Conservation (phyloP, 352 stramenopile genomes). For the Phytopythium helicoides region DNA sequence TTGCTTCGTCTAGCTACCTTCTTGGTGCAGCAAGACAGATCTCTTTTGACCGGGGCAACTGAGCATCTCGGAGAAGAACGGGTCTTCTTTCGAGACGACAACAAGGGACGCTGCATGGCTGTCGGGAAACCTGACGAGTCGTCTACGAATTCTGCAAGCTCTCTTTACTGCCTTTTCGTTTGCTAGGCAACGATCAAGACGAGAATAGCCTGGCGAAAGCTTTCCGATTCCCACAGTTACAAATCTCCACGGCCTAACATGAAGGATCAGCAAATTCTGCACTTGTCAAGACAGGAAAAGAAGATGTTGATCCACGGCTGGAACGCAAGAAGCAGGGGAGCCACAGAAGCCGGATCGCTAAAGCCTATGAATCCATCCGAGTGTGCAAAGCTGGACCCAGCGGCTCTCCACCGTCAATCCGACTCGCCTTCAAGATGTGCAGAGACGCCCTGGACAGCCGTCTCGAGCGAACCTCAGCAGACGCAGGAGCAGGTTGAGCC, state of each 20-base stretch:
- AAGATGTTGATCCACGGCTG: conserved; percentile 30
- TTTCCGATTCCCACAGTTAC: too few relatives aligned
- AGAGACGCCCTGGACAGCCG: not conserved
- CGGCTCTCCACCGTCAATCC: not conserved
- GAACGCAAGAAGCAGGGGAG: conserved; percentile 11
- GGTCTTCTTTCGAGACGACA: too few relatives aligned
- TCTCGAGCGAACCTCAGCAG: not conserved
- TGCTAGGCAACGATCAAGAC: too few relatives aligned
- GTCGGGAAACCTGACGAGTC: too few relatives aligned
- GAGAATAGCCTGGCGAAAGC: conserved; percentile 1
- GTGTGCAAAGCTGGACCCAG: not conserved
- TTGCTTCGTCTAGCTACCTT: too few relatives aligned
- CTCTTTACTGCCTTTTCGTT: too few relatives aligned
- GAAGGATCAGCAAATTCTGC: conserved; percentile 19
- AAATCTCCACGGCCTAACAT: too few relatives aligned
- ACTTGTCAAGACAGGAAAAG: conserved; percentile 30
- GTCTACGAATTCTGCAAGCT: too few relatives aligned
- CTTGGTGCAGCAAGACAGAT: too few relatives aligned
- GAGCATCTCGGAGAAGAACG: too few relatives aligned
- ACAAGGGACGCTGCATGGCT: too few relatives aligned
- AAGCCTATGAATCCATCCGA: not conserved
- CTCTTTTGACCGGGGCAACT: too few relatives aligned
- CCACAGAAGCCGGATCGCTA: not conserved
- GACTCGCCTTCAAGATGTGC: not conserved
- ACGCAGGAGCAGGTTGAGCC: not conserved